Percentiles rank a stretch among this genome's conserved stretches.
phyloP scores from a whole-genome alignment of 345 rosid genomes.

The Lepidium aucheri region DNA sequence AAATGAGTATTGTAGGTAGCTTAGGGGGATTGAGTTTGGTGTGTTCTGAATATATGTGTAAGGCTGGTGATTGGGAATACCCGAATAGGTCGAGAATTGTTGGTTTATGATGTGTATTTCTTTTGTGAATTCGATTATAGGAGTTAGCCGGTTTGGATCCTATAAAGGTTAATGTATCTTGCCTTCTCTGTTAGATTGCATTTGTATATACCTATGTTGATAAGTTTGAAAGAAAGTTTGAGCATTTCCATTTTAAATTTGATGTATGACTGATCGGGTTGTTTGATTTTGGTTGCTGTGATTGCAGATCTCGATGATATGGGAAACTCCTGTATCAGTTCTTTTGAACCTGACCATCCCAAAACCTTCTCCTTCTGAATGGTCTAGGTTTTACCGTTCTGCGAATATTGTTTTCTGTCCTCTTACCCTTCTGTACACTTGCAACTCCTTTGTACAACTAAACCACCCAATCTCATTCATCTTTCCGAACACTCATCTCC shows the following conservation, averaged over 20 bases:
- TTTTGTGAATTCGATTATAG: neutral
- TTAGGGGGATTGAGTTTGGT: neutral
- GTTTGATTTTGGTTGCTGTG: neutral
- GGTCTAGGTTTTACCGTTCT: constrained; percentile 70
- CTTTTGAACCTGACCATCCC: constrained; percentile 78
- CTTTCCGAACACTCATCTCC: constrained; percentile 58
- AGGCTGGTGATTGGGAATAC: neutral
- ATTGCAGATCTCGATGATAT: constrained; percentile 57
- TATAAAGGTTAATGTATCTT: neutral
- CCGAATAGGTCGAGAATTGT: neutral
- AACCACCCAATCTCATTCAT: constrained; percentile 78
- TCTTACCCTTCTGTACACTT: constrained; percentile 61
- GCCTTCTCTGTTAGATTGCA: constrained; percentile 5
- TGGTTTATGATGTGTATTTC: neutral
- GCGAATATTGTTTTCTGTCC: constrained; percentile 84
- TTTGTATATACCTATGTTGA: neutral
- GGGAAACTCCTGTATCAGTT: constrained; percentile 68
- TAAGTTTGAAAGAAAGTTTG: neutral
- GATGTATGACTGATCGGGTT: neutral
- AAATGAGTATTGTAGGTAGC: neutral
- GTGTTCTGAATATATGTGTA: neutral
- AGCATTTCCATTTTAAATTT: neutral
- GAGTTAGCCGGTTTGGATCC: neutral
- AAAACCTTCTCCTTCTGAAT: constrained; percentile 60
- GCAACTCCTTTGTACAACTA: constrained; percentile 73